Percentiles rank a stretch among this genome's conserved stretches.
Evolutionary conservation across 2,329 filamentous ascomycete species (phyloP).

Genomic region (Trichophyton mentagrophytes): DNA sequence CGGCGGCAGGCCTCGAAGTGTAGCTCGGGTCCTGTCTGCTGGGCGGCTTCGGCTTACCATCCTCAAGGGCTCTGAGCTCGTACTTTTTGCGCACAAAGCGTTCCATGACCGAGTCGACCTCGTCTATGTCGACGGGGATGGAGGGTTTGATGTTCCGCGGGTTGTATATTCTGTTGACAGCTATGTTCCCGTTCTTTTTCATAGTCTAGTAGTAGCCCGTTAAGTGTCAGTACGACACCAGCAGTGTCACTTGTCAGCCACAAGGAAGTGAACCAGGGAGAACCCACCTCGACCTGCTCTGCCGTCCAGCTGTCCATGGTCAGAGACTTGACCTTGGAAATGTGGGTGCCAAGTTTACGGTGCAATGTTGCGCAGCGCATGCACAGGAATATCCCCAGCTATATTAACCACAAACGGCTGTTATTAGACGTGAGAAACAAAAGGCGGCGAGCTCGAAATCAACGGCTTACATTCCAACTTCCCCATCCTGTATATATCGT

Average conservation of each 20-base stretch:
- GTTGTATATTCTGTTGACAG: conserved; percentile 83
- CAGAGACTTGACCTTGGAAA: conserved; percentile 96
- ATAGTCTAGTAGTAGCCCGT: conserved; percentile 55
- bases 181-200: conserved; percentile 77
- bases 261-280: neutral
- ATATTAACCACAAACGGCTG: neutral
- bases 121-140: conserved; percentile 79
- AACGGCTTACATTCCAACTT: conserved; percentile 73
- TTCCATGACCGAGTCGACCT: conserved; percentile 89
- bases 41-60: conserved; percentile 32
- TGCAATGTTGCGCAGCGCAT: conserved; percentile 95
- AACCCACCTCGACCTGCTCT: conserved; percentile 84
- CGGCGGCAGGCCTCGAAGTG: conserved; percentile 37
- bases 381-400: conserved; percentile 92
- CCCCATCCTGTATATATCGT: conserved; percentile 60
- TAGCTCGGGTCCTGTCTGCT: conserved; percentile 46
- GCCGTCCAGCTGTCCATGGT: conserved; percentile 97
- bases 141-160: conserved; percentile 69
- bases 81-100: conserved; percentile 93
- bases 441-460: neutral
- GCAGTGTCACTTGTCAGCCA: no score
- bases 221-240: neutral
- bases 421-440: neutral
- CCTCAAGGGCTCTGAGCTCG: conserved; percentile 48
- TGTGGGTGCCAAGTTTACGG: conserved; percentile 91